Evolutionary conservation across 2,329 filamentous ascomycete species (phyloP).

Genomic region (Colletotrichum sp.): DNA sequence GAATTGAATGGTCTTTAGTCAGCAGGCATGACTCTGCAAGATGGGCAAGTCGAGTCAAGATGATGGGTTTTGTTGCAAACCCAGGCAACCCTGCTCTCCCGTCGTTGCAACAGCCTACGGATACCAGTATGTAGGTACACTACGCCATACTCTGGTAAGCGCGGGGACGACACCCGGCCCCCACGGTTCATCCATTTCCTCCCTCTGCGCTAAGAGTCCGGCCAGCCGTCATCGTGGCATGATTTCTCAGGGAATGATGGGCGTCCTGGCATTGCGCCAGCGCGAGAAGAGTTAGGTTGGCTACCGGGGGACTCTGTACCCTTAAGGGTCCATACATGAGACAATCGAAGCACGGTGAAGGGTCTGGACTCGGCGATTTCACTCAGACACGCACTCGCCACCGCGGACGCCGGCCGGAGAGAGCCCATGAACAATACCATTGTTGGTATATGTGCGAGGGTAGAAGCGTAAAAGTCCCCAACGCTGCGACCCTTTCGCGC

Average conservation of each 20-base stretch:
- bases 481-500: background rate
- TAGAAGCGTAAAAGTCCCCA: background rate
- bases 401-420: background rate
- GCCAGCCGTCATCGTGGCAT: background rate
- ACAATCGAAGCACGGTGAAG: background rate
- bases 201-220: background rate
- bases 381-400: background rate
- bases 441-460: background rate
- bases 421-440: background rate
- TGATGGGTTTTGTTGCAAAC: background rate
- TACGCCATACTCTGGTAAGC: background rate
- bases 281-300: background rate
- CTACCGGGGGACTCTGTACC: background rate
- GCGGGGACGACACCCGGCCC: background rate
- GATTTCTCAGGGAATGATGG: background rate
- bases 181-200: background rate
- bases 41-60: background rate
- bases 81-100: background rate
- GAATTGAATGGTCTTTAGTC: background rate
- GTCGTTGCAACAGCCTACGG: background rate
- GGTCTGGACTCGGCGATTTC: slow-evolving; percentile 5
- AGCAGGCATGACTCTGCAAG: background rate
- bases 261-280: background rate
- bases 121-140: background rate
- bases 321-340: background rate